Conservation (phyloP, 805 yeast genomes). For the Hyphopichia homilentoma region DNA sequence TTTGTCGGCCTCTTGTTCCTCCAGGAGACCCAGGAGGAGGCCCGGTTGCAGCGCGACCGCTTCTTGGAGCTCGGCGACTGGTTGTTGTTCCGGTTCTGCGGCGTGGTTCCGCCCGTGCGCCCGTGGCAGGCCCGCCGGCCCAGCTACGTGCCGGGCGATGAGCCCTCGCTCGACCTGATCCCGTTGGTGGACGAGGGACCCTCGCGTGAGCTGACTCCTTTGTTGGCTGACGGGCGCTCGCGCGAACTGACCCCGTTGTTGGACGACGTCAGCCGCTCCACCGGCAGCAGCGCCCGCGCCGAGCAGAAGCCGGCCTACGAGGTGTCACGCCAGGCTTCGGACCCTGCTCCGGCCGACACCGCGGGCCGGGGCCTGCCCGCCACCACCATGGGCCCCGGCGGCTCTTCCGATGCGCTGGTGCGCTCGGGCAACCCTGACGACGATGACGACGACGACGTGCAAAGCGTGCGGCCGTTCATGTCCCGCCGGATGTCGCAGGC, state of each 20-base stretch:
- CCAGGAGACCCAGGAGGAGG: slow-evolving; percentile 32
- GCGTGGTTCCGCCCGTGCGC: slow-evolving; percentile 21
- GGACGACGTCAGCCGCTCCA: background rate
- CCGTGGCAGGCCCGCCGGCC: slow-evolving; percentile 30
- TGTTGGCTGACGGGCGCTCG: background rate
- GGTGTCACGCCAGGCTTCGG: background rate
- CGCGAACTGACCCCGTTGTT: background rate
- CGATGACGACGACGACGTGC: slow-evolving; percentile 6
- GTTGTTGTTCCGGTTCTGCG: slow-evolving; percentile 18
- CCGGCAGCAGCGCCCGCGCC: too few species aligned
- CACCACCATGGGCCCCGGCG: too few species aligned
- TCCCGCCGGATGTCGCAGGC: slow-evolving; percentile 17
- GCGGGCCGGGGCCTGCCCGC: too few species aligned
- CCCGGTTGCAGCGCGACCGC: slow-evolving; percentile 19
- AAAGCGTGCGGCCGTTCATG: slow-evolving; percentile 6
- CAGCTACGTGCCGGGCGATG: background rate
- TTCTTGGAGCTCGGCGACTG: slow-evolving; percentile 38
- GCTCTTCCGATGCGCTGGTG: slow-evolving; percentile 4
- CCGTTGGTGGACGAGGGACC: background rate
- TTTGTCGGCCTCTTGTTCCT: slow-evolving; percentile 30
- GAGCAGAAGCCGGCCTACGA: too few species aligned
- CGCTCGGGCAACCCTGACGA: slow-evolving; percentile 4
- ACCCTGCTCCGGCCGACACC: background rate
- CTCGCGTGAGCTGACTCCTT: background rate
- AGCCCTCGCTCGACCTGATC: background rate